Percentiles rank a stretch among this genome's conserved stretches.
Conservation (phyloP, 495 filamentous ascomycete species). For the Xylona heveae region DNA sequence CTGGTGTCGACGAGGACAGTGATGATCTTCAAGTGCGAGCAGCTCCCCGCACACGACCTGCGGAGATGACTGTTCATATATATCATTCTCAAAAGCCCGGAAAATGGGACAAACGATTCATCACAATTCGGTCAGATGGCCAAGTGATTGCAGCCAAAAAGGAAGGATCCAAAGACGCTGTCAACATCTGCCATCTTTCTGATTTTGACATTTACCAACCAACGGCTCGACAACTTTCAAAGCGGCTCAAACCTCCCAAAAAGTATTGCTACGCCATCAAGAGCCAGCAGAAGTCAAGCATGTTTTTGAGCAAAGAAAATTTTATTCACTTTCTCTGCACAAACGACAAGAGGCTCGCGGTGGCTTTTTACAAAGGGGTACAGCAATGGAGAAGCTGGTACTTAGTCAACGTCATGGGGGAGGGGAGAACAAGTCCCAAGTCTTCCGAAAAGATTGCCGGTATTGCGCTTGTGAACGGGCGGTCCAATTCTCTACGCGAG, state of each 20-base stretch:
- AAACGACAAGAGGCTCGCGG: constrained; percentile 42
- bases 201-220: constrained; percentile 87
- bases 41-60: constrained; percentile 35
- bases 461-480: too few relatives aligned
- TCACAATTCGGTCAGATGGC: constrained; percentile 53
- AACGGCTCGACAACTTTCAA: constrained; percentile 36
- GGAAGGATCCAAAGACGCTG: constrained; percentile 27
- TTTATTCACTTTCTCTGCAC: constrained; percentile 85
- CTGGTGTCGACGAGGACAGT: constrained; percentile 18
- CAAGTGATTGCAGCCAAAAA: constrained; percentile 62
- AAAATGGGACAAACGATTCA: constrained; percentile 70
- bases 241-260: constrained; percentile 50
- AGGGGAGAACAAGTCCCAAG: constrained; percentile 16
- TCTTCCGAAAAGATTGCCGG: too few relatives aligned
- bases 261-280: constrained; percentile 74
- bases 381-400: constrained; percentile 85
- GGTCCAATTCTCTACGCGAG: too few relatives aligned
- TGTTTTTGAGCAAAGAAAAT: constrained; percentile 64
- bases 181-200: constrained; percentile 64
- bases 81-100: constrained; percentile 62
- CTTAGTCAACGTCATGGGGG: constrained; percentile 43
- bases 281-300: constrained; percentile 72
- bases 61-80: constrained; percentile 41
- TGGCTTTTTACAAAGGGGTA: constrained; percentile 43
- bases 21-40: constrained; percentile 25